Conservation (phyloP, 805 yeast genomes). For the Torulaspora indica region DNA sequence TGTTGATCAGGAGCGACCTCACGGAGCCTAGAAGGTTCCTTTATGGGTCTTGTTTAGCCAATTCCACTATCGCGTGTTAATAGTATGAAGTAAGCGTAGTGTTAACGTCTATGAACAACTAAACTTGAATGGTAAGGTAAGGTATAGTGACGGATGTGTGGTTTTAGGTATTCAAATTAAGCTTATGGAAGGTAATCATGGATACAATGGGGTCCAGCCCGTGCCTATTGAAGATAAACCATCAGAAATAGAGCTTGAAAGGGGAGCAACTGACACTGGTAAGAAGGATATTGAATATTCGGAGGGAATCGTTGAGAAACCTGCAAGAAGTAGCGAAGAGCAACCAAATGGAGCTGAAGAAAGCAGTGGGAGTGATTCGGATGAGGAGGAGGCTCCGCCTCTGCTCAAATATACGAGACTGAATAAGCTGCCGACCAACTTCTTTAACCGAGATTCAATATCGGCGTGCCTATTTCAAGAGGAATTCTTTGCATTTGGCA, state of each 20-base stretch:
- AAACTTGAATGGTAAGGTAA: not conserved
- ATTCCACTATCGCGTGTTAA: not conserved
- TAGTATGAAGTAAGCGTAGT: not conserved
- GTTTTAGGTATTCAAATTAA: not conserved
- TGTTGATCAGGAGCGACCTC: not conserved
- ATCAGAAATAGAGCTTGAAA: not conserved
- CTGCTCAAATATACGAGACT: conserved; percentile 69
- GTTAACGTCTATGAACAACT: not conserved
- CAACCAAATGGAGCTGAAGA: conserved; percentile 42
- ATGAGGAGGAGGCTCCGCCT: conserved; percentile 55
- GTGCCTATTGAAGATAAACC: not conserved
- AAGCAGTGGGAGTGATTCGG: not conserved
- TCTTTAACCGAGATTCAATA: conserved; percentile 72
- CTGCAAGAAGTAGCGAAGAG: conserved; percentile 23
- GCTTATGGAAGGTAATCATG: not conserved
- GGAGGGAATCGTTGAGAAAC: conserved; percentile 20
- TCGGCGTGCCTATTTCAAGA: conserved; percentile 64
- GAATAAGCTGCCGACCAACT: conserved; percentile 58
- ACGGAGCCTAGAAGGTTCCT: not conserved
- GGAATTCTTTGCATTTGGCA: conserved; percentile 68
- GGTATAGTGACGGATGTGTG: not conserved
- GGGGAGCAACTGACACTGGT: not conserved
- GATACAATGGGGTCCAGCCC: not conserved
- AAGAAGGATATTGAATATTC: not conserved
- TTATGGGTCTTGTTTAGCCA: not conserved